Evolutionary conservation across 208 protist species (phyloP).

Genomic region (Phytomonas sp.): DNA sequence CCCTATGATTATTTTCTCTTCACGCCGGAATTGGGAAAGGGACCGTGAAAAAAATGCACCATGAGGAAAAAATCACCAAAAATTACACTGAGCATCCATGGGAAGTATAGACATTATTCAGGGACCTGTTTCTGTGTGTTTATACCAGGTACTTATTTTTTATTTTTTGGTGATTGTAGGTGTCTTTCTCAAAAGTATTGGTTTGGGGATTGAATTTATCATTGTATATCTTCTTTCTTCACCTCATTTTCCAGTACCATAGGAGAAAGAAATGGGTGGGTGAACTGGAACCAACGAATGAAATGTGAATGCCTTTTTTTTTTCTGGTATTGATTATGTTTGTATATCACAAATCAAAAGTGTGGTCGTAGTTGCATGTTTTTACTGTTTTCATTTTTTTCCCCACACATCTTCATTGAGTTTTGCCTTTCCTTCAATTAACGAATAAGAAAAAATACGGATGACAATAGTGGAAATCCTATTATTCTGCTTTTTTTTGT

Average conservation of each 20-base stretch:
- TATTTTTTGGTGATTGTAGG: neutral
- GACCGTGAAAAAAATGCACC: neutral
- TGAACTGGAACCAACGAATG: neutral
- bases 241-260: conserved; percentile 1
- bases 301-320: neutral
- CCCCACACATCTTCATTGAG: neutral
- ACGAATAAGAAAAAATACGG: neutral
- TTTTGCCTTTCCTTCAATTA: neutral
- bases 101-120: neutral
- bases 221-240: neutral
- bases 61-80: neutral
- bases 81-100: neutral
- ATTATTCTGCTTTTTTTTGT: neutral
- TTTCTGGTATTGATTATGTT: conserved; percentile 1
- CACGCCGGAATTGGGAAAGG: neutral
- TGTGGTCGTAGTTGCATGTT: neutral
- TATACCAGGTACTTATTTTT: conserved; percentile 12
- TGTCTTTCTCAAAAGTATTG: conserved; percentile 3
- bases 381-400: conserved; percentile 9
- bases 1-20: neutral
- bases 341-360: neutral
- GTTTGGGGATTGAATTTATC: neutral
- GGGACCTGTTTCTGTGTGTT: neutral
- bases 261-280: neutral
- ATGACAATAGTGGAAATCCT: neutral